Evolutionary conservation across 129 eudicot genomes (phyloP).

Genomic region (Deinandra increscens): DNA sequence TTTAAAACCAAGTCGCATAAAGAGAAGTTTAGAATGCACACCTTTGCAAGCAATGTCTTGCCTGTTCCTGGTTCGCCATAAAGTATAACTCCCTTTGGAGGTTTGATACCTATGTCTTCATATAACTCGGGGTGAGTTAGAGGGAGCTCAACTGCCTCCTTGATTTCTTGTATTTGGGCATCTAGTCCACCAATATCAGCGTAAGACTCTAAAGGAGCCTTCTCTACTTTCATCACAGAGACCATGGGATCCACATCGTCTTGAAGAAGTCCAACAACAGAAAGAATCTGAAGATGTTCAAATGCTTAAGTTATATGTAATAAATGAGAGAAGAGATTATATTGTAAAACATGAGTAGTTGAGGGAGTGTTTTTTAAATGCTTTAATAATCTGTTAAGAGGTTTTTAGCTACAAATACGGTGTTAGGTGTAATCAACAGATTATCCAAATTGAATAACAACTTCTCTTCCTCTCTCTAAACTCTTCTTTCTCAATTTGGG

Average conservation of each 20-base stretch:
- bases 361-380: no score
- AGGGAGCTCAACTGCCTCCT: slow-evolving; percentile 98
- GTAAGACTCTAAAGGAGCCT: slow-evolving; percentile 94
- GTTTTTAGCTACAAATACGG: no score
- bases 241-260: slow-evolving; percentile 99
- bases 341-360: no score
- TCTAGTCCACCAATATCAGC: slow-evolving; percentile 98
- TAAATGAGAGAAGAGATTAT: no score
- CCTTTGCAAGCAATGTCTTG: slow-evolving; percentile 97
- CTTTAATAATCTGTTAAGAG: no score
- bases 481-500: no score
- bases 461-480: no score
- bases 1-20: neutral
- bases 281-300: slow-evolving; percentile 57
- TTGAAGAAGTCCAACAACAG: slow-evolving; percentile 98
- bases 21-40: slow-evolving; percentile 18
- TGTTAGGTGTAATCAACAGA: no score
- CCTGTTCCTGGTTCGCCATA: slow-evolving; percentile 99
- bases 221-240: slow-evolving; percentile 98
- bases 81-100: slow-evolving; percentile 96
- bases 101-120: slow-evolving; percentile 96
- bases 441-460: no score
- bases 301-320: no score
- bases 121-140: slow-evolving; percentile 93
- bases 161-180: slow-evolving; percentile 95